Conservation (phyloP, 2,329 filamentous ascomycete species). For the Emergomyces pasteurianus region DNA sequence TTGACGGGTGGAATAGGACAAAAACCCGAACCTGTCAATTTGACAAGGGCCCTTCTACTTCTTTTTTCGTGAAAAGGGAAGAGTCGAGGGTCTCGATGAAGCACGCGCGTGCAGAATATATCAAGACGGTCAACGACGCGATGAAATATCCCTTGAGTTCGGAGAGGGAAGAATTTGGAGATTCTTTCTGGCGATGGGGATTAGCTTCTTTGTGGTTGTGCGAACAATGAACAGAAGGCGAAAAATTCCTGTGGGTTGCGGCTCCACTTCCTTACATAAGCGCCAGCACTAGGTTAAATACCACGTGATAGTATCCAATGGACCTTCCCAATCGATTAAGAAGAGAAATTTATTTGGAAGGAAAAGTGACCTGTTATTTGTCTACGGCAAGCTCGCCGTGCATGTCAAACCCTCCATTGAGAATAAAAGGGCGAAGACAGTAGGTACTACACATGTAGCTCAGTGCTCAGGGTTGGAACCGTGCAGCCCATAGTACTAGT, state of each 20-base stretch:
- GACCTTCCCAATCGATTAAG: no score
- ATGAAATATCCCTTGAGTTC: background rate
- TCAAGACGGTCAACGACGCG: constrained; percentile 1
- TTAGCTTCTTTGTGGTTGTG: constrained; percentile 9
- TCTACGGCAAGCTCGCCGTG: background rate
- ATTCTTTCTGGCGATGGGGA: background rate
- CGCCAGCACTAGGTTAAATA: background rate
- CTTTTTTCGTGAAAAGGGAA: background rate
- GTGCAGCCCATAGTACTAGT: no score
- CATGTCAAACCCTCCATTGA: background rate
- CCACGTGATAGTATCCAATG: background rate
- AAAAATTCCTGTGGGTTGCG: constrained; percentile 12
- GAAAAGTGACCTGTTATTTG: background rate
- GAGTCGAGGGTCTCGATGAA: background rate
- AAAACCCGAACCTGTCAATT: background rate
- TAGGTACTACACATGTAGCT: background rate
- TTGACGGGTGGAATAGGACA: background rate
- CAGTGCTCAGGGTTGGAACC: background rate
- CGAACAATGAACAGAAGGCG: constrained; percentile 9
- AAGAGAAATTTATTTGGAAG: no score
- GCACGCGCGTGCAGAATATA: constrained; percentile 1
- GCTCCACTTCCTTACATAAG: background rate
- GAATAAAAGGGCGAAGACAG: background rate
- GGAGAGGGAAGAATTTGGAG: background rate
- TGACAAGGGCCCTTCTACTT: background rate